Evolutionary conservation across 2,329 filamentous ascomycete genomes (phyloP).

Genomic region (Pseudogymnoascus sp.): DNA sequence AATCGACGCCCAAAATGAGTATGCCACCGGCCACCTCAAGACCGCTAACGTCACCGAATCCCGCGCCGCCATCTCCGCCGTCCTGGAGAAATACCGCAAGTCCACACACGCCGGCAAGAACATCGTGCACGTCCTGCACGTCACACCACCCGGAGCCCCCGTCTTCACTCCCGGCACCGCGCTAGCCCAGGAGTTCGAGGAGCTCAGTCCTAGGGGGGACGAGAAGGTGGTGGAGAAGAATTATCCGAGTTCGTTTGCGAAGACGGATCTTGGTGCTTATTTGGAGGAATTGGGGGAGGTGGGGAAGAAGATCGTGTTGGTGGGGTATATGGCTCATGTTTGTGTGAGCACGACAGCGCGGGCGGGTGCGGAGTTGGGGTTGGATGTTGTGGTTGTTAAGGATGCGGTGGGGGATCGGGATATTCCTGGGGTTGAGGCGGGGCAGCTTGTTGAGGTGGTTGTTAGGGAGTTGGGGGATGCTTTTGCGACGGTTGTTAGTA

Average conservation of each 20-base stretch:
- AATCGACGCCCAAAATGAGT: slow-evolving; percentile 64
- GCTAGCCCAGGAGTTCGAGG: slow-evolving; percentile 52
- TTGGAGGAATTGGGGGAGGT: slow-evolving; percentile 38
- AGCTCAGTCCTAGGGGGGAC: slow-evolving; percentile 42
- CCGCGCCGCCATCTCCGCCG: slow-evolving; percentile 46
- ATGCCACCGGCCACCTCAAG: slow-evolving; percentile 45
- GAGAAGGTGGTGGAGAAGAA: slow-evolving; percentile 54
- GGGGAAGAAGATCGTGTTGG: slow-evolving; percentile 51
- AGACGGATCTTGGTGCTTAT: slow-evolving; percentile 49
- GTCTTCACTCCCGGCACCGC: slow-evolving; percentile 56
- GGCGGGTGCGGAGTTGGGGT: slow-evolving; percentile 51
- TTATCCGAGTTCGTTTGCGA: slow-evolving; percentile 51
- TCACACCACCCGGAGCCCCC: slow-evolving; percentile 50
- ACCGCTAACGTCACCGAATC: slow-evolving; percentile 45
- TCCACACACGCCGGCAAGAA: slow-evolving; percentile 23
- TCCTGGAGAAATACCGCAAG: slow-evolving; percentile 54
- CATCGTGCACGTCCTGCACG: slow-evolving; percentile 53
- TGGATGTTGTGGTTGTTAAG: slow-evolving; percentile 52
- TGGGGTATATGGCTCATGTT: slow-evolving; percentile 59
- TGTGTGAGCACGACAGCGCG: slow-evolving; percentile 56
- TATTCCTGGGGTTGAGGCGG: slow-evolving; percentile 52
- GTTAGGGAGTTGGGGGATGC: slow-evolving; percentile 54
- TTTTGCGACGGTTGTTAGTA: slow-evolving; percentile 50
- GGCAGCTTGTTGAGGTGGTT: slow-evolving; percentile 42
- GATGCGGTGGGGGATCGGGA: slow-evolving; percentile 59